These are phyloP conservation scores for Globisporangium polare DNA, from an alignment of 352 stramenopile species.

Conservation along the genomic window DNA sequence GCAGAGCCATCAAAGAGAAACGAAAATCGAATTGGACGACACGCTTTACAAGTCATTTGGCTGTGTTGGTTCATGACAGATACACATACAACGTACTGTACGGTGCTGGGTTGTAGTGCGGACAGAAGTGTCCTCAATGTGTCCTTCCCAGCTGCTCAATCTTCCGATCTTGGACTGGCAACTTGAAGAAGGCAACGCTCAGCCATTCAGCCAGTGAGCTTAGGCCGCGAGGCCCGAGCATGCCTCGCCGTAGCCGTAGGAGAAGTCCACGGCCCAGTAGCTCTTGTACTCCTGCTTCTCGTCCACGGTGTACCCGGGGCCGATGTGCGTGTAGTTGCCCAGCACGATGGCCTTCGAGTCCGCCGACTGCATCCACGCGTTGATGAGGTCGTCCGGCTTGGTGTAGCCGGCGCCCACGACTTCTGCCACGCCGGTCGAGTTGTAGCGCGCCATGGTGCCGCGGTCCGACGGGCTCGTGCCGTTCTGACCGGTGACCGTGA, in stretches of 20 bases:
- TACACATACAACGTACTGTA: not conserved
- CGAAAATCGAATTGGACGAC: not conserved
- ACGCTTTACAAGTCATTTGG: not conserved
- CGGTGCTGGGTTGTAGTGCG: not conserved
- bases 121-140: not conserved
- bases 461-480: slow-evolving; percentile 21
- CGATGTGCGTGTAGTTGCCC: slow-evolving; percentile 29
- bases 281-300: slow-evolving; percentile 20
- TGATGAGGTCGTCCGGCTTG: slow-evolving; percentile 14
- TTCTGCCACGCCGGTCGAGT: slow-evolving; percentile 28
- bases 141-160: not conserved
- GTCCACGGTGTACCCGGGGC: slow-evolving; percentile 23
- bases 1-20: not conserved
- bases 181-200: not conserved
- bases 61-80: not conserved
- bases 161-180: not conserved
- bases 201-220: not conserved
- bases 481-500: slow-evolving; percentile 16
- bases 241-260: not conserved
- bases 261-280: slow-evolving; percentile 31
- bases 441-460: slow-evolving; percentile 20
- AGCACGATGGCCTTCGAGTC: slow-evolving; percentile 18
- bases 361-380: slow-evolving; percentile 21
- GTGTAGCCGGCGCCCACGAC: slow-evolving; percentile 25
- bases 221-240: slow-evolving; percentile 15